These are phyloP conservation scores for Trichothecium sympodiale DNA, from an alignment of 2,329 filamentous ascomycete species.

Conservation along the genomic window DNA sequence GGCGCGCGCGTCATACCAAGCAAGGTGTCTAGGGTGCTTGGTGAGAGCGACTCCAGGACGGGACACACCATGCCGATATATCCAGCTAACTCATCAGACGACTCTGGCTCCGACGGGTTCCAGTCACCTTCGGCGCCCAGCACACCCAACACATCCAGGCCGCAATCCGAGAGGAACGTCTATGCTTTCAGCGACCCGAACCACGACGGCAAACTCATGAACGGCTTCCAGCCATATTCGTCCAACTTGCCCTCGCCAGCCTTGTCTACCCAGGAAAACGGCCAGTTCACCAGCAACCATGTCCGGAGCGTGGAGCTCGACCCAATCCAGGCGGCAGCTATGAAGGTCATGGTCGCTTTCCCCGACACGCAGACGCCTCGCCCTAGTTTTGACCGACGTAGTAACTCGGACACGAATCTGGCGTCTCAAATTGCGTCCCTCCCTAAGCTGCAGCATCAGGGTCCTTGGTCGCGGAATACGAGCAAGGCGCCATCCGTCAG, in stretches of 20 bases:
- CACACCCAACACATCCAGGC: constrained; percentile 28
- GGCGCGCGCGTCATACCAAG: background rate
- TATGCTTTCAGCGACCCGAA: constrained; percentile 6
- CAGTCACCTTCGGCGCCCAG: constrained; percentile 22
- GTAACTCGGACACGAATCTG: constrained; percentile 9
- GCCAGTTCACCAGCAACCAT: background rate
- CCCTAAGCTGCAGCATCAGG: constrained; percentile 26
- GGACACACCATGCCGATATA: constrained; percentile 1
- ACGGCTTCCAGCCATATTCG: background rate
- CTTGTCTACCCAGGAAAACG: background rate
- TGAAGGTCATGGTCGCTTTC: constrained; percentile 19
- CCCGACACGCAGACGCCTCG: constrained; percentile 12
- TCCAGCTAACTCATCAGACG: constrained; percentile 21
- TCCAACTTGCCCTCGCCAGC: constrained; percentile 3
- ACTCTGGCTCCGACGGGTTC: constrained; percentile 26
- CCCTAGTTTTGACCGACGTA: constrained; percentile 5
- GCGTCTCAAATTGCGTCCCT: constrained; percentile 16
- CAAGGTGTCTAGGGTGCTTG: background rate
- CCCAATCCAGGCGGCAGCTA: constrained; percentile 18
- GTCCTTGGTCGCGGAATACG: constrained; percentile 18
- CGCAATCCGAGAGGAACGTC: constrained; percentile 25
- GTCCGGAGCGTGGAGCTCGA: constrained; percentile 10
- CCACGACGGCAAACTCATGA: background rate
- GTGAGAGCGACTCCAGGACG: constrained; percentile 5
- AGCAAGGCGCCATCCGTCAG: constrained; percentile 8